Conservation (phyloP, 1,284 basidiomycete genomes). For the Ceratobasidium sp. region DNA sequence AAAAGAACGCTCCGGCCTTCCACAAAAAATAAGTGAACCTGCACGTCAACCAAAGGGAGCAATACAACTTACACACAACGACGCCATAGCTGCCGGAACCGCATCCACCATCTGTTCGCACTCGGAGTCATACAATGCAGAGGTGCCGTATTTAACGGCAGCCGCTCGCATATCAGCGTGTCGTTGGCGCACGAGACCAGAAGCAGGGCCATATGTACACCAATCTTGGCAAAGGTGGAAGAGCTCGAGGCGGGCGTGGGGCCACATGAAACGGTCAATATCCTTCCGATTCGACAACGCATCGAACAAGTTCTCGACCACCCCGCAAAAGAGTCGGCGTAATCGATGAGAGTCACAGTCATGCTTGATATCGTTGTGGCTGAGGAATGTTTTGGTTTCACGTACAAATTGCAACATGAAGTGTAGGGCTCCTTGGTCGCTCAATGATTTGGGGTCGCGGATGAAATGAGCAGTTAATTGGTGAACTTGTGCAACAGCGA, state of each 20-base stretch:
- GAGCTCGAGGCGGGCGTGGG: conserved; percentile 77
- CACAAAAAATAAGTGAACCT: conserved; percentile 41
- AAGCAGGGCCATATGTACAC: conserved; percentile 84
- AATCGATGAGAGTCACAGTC: conserved; percentile 82
- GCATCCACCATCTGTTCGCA: conserved; percentile 69
- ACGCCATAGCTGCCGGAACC: conserved; percentile 82
- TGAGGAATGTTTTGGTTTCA: conserved; percentile 79
- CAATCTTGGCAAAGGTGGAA: conserved; percentile 92
- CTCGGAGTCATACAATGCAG: conserved; percentile 49
- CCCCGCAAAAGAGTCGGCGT: conserved; percentile 88
- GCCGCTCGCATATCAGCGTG: conserved; percentile 76
- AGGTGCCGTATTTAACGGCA: conserved; percentile 56
- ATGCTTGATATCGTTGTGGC: conserved; percentile 72
- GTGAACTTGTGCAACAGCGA: conserved; percentile 89
- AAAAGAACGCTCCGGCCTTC: conserved; percentile 75
- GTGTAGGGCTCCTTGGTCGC: conserved; percentile 73
- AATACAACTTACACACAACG: conserved; percentile 73
- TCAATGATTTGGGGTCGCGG: conserved; percentile 71
- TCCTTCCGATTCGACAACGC: conserved; percentile 63
- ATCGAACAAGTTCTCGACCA: conserved; percentile 85
- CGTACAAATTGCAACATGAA: conserved; percentile 87
- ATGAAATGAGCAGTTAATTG: conserved; percentile 82
- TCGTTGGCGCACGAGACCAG: conserved; percentile 75
- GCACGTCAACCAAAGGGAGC: not conserved
- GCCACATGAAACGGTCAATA: conserved; percentile 75